Evolutionary conservation across 768 basidiomycete species (phyloP), one percentile per base, ranked within the genome.

Genomic region (Macrolepiota dolichaula): DNA sequence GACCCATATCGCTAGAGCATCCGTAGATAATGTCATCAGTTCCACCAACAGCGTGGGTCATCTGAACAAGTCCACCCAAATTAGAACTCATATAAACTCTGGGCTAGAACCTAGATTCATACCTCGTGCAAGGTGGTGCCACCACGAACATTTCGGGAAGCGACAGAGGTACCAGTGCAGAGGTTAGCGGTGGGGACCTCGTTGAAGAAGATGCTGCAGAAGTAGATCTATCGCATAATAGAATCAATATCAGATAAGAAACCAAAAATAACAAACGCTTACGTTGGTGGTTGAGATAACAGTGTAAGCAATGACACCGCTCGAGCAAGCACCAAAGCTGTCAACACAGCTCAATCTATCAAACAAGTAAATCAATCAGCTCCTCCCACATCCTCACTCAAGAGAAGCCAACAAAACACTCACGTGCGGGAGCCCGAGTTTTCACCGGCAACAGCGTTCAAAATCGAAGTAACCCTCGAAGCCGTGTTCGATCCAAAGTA

Each of bases 61-160:
- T 68, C 77, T 77, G 49, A 29, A 29, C 11, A 38, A 11, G 42
- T 29, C 29, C 38, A 37, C n/a, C 10, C n/a, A n/a, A 12, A 10
- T 46, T 19, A 46, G 44, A 46, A 17, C n/a, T 6, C 22, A 46
- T 12, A 46, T 46, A 46, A 19, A n/a, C 13, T 46, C 17, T 10
- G 38, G 22, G 15, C 7, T 19, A 19, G 44, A 19, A 19, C 2
- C 22, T 10, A n/a, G 44, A n/a, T 17, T n/a, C 61, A 19, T 58
- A 73, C 77, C 73, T 81, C 79, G 62, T 82, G 79, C 24, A 82
- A 73, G 52, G 74, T 77, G n/a, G 79, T 80, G 29, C 78, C 80
- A 57, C 79, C 79, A 55, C 80, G 77, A 62, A 78, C 68, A 67
- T 78, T 79, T 63, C 78, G 78, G 25, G 76, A 72, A 15, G 75